These are phyloP conservation scores for Lignosus rhinocerotis DNA, from an alignment of 1,284 basidiomycete genomes.

Conservation along the genomic window DNA sequence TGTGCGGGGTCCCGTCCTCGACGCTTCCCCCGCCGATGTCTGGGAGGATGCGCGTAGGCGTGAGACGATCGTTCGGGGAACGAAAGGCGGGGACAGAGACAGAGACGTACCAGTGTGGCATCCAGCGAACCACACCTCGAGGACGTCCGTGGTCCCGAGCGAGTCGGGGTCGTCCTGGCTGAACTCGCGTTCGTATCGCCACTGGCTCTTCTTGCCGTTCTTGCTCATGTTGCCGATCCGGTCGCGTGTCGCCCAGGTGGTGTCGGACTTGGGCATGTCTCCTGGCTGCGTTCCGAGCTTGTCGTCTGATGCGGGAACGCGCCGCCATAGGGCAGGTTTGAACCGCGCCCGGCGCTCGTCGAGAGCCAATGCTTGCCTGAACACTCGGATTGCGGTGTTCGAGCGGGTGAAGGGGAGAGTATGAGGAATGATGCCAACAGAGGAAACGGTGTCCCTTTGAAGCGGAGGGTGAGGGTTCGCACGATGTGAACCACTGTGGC, in stretches of 20 bases:
- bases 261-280: constrained; percentile 42
- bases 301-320: constrained; percentile 20
- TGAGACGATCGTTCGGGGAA: too few relatives aligned
- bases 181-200: constrained; percentile 21
- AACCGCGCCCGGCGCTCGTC: constrained; percentile 72
- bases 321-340: constrained; percentile 45
- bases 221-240: not conserved
- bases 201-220: not conserved
- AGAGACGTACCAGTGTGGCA: constrained; percentile 47
- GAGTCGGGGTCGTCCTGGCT: constrained; percentile 13
- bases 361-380: constrained; percentile 67
- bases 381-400: constrained; percentile 57
- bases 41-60: constrained; percentile 18
- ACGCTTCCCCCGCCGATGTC: constrained; percentile 59
- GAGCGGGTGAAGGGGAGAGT: constrained; percentile 56
- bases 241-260: constrained; percentile 16
- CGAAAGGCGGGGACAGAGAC: not conserved
- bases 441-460: constrained; percentile 46
- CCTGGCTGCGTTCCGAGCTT: constrained; percentile 44
- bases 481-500: not conserved
- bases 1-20: constrained; percentile 48
- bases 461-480: not conserved
- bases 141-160: constrained; percentile 42
- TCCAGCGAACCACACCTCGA: constrained; percentile 58
- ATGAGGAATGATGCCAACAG: constrained; percentile 48